Evolutionary conservation across 2,329 filamentous ascomycete species (phyloP).

Genomic region (Claviceps pazoutovae): DNA sequence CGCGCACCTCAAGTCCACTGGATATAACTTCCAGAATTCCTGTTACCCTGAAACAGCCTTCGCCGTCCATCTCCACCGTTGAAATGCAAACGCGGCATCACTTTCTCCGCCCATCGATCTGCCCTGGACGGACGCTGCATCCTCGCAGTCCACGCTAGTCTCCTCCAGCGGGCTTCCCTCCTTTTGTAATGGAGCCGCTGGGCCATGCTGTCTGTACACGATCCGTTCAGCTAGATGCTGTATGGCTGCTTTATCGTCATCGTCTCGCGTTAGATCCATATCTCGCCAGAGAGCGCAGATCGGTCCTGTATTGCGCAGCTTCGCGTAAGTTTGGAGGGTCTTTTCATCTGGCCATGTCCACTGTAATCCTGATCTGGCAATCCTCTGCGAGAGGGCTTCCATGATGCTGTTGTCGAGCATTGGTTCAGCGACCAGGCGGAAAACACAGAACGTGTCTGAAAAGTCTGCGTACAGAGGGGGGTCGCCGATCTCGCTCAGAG

Average conservation of each 20-base stretch:
- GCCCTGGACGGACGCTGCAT: background rate
- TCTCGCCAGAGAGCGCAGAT: conserved; percentile 13
- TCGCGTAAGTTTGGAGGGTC: conserved; percentile 21
- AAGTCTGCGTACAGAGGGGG: conserved; percentile 20
- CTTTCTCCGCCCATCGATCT: background rate
- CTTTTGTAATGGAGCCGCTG: background rate
- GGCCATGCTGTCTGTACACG: background rate
- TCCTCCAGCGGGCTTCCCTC: background rate
- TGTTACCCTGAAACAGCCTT: background rate
- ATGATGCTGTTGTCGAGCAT: conserved; percentile 22
- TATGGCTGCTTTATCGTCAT: background rate
- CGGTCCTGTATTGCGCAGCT: conserved; percentile 13
- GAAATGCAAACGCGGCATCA: background rate
- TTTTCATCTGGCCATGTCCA: conserved; percentile 27
- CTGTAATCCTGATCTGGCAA: conserved; percentile 13
- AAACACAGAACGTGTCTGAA: conserved; percentile 28
- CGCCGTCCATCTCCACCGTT: background rate
- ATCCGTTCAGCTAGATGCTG: background rate
- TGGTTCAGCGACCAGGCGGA: conserved; percentile 33
- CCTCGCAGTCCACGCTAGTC: background rate
- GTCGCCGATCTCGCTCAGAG: conserved; percentile 22
- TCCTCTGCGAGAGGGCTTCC: conserved; percentile 15
- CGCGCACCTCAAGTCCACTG: background rate
- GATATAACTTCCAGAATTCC: background rate
- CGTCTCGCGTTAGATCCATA: conserved; percentile 10